Evolutionary conservation across 805 yeast genomes (phyloP), one percentile per base, ranked within the genome.

Genomic region (Lipomyces sp.): DNA sequence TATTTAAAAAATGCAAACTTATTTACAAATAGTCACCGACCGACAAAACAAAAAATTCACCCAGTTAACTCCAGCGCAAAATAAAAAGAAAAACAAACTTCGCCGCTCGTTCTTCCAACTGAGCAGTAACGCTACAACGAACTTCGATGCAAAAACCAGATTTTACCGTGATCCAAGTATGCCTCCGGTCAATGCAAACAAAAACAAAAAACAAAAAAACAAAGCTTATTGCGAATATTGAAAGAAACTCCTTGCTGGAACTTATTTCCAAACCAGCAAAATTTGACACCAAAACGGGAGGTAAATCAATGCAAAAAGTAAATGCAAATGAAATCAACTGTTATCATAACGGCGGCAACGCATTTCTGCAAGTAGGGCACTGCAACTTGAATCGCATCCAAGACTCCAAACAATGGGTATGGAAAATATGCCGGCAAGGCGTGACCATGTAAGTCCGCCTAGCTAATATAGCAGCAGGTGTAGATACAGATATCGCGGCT

Each of bases 341-440:
- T n/a, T 42, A 15, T 61, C 77, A 91, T 62, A 90, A 79, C 0
- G 97, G 97, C 1, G 98, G 98, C 53, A 94, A 79, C 30, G 91
- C 84, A 64, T 86, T 85, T 73, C 98, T 84, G 78, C 98, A 94
- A 5, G 92, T 93, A 0, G 98, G 98, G 78, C 98, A 94, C 74
- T 92, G 97, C 60, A 94, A 78, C 73, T 92, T 90, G 75, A 91
- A 90, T 76, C 87, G 85, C 97, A 94, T 92, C 98, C 98, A 94
- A 69, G 84, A 86, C 75, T 90, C 96, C 69, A 94, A 80, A 78
- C 98, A 93, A n/a, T 85, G 87, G 1, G 91, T 84, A 75, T 93
- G 98, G 84, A 92, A 94, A 8, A 92, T 86, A 76, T 93, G 98
- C 53, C 87, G 82, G 77, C 98, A 93, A 1, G 98, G 98, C 0